A percentile compares a stretch with the other conserved stretches of the same genome.
Conservation (phyloP, 2,329 filamentous ascomycete species). For the Aurifilum marmelostoma region DNA sequence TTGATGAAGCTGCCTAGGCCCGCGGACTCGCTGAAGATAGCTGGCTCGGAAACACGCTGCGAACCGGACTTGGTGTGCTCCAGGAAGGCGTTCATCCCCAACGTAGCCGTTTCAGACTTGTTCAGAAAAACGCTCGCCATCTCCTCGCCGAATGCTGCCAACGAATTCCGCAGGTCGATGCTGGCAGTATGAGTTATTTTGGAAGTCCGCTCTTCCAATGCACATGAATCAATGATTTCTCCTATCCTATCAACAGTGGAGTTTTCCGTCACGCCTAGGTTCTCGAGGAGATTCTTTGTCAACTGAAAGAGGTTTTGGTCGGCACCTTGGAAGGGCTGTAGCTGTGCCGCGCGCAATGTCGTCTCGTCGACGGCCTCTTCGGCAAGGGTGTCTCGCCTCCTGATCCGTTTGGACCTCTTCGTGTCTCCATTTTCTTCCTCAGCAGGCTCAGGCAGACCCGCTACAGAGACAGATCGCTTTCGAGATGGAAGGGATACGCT, state of each 20-base stretch:
- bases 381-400: conserved; percentile 59
- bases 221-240: conserved; percentile 57
- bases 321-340: conserved; percentile 60
- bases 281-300: conserved; percentile 58
- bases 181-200: conserved; percentile 52
- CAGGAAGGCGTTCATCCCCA: conserved; percentile 64
- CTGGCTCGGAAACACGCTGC: conserved; percentile 51
- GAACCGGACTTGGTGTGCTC: conserved; percentile 64
- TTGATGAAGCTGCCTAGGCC: conserved; percentile 57
- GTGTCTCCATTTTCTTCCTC: conserved; percentile 62
- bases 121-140: conserved; percentile 55
- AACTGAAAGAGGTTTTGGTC: conserved; percentile 60
- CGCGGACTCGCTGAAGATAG: conserved; percentile 55
- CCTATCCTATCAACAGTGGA: conserved; percentile 48
- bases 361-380: conserved; percentile 59
- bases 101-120: conserved; percentile 55
- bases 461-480: conserved; percentile 66
- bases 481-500: conserved; percentile 50
- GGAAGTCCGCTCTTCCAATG: conserved; percentile 52
- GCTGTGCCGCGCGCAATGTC: conserved; percentile 55
- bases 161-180: conserved; percentile 52
- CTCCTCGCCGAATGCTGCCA: conserved; percentile 58
- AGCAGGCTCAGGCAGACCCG: conserved; percentile 57
- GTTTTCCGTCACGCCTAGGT: conserved; percentile 57
- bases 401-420: conserved; percentile 68